Evolutionary conservation across 2,329 filamentous ascomycete species (phyloP), one percentile per base, ranked within the genome.

Genomic region (Penicillium paneum): DNA sequence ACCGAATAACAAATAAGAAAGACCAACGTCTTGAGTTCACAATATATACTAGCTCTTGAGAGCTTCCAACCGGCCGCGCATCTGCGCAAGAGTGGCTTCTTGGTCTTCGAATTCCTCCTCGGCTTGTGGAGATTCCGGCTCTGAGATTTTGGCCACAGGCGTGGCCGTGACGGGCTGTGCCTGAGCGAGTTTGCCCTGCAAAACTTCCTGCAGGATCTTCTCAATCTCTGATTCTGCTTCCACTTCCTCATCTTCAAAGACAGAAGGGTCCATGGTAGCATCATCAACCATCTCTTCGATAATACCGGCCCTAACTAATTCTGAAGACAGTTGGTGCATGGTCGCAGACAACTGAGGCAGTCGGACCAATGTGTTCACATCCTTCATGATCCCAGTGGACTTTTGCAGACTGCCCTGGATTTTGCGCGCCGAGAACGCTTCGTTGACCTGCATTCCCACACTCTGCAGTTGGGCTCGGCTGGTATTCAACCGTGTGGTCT

Each of bases 241-340:
- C 55, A 85, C 90, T 55, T 89, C 85, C 54, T 90, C 83, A 49
- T 84, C 79, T 63, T 88, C 86, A 47, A 90, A 78, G 48, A 87
- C 75, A 54, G 91, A 87, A 61, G 87, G 83, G 57, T 83, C 79
- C n/a, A 91, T 90, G 61, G 97, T 77, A 40, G 82, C 86, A 71
- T 97, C 93, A 44, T 87, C 89, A 5, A 96, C 86, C 89, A 97
- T 97, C 78, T 99, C 94, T 79, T 97, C 93, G 57, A 97, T 96
- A 62, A 99, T 93, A 15, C 93, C 94, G 2, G 94, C 93, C 78
- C 91, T 95, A 73, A 96, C 89, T 63, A 97, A 76, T 80, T 97
- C 94, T 54, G 87, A 81, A 66, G 87, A 88, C 46, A 97, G 78
- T 72, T 96, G 90, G 59, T 86, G 81, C 93, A 97, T 97, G 8